A percentile compares a stretch with the other conserved stretches of the same genome.
phyloP scores from a whole-genome alignment of 1,139 yeast genomes.

The Candida labiduridarum region DNA sequence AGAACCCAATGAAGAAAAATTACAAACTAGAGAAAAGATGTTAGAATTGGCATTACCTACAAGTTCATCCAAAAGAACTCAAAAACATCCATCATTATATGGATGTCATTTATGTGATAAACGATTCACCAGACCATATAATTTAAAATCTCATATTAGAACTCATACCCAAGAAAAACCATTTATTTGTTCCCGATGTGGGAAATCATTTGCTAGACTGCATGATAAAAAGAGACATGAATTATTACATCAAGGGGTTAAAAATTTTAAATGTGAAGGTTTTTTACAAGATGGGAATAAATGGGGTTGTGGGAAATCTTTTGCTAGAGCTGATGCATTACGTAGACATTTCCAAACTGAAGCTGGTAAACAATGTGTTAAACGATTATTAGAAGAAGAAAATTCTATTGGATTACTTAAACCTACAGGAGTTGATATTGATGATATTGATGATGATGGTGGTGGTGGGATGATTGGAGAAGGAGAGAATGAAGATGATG shows the following conservation, averaged over 20 bases:
- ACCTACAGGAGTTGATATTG: slow-evolving; percentile 11
- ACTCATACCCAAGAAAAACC: slow-evolving; percentile 97
- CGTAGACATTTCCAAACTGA: slow-evolving; percentile 94
- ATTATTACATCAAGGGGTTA: slow-evolving; percentile 89
- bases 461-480: not conserved
- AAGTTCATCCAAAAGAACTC: slow-evolving; percentile 55
- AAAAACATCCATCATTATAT: slow-evolving; percentile 77
- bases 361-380: slow-evolving; percentile 83
- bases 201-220: slow-evolving; percentile 93
- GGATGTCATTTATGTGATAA: slow-evolving; percentile 87
- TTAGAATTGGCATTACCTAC: slow-evolving; percentile 62
- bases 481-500: not conserved
- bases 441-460: slow-evolving; percentile 8
- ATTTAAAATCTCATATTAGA: slow-evolving; percentile 84
- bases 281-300: slow-evolving; percentile 58
- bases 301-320: slow-evolving; percentile 93
- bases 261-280: slow-evolving; percentile 84
- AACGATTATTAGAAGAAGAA: slow-evolving; percentile 56
- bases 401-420: slow-evolving; percentile 10
- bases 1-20: slow-evolving; percentile 17
- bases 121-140: slow-evolving; percentile 88
- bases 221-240: slow-evolving; percentile 95
- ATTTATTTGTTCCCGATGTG: slow-evolving; percentile 81
- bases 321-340: slow-evolving; percentile 95
- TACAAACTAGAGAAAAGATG: slow-evolving; percentile 54